phyloP scores from a whole-genome alignment of 768 basidiomycete genomes.

The Sarcomyxa edulis region DNA sequence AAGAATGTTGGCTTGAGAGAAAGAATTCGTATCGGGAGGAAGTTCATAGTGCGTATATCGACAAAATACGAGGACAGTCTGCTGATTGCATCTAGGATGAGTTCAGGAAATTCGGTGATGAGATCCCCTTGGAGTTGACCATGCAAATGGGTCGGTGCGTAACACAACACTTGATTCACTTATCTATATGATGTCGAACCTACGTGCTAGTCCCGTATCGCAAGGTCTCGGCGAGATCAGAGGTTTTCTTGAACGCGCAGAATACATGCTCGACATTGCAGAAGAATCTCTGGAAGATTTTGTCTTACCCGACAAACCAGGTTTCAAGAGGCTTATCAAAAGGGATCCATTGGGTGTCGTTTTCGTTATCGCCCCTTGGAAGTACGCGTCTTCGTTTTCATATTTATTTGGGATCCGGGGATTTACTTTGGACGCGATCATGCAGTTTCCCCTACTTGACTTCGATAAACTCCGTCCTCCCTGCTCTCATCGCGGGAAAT shows the following conservation, averaged over 20 bases:
- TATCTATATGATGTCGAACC: no score
- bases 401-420: no score
- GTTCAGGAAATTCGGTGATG: conserved; percentile 45
- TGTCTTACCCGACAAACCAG: conserved; percentile 66
- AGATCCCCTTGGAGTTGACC: conserved; percentile 72
- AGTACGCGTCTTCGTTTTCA: conserved; percentile 65
- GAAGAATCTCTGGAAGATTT: conserved; percentile 69
- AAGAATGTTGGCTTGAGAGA: conserved; percentile 63
- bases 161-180: background rate
- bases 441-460: conserved; percentile 84
- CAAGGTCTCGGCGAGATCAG: conserved; percentile 76
- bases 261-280: conserved; percentile 85
- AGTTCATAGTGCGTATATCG: conserved; percentile 28
- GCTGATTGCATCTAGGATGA: conserved; percentile 29
- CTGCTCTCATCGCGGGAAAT: conserved; percentile 88
- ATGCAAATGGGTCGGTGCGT: conserved; percentile 88
- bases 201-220: conserved; percentile 67
- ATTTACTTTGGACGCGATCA: no score
- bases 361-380: conserved; percentile 89
- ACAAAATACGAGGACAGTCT: background rate
- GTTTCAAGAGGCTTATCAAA: conserved; percentile 79
- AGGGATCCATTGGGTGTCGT: conserved; percentile 84
- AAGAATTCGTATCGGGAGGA: conserved; percentile 59
- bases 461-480: conserved; percentile 87
- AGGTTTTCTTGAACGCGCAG: conserved; percentile 76